A percentile compares a stretch with the other conserved stretches of the same genome.
Conservation (phyloP, 2,329 filamentous ascomycete species). For the Ophiostoma sp. region DNA sequence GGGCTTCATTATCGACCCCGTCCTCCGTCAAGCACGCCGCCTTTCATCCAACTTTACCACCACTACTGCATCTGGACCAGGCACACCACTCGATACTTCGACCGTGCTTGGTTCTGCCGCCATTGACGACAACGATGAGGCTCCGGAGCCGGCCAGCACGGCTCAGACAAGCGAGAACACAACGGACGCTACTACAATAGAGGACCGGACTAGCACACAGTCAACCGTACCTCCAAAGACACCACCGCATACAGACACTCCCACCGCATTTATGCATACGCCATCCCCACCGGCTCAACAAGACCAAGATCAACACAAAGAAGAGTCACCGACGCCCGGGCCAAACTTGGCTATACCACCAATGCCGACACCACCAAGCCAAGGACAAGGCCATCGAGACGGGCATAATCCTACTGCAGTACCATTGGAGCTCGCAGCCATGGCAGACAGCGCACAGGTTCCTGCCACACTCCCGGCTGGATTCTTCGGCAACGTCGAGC, state of each 20-base stretch:
- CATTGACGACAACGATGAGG: conserved; percentile 26
- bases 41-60: conserved; percentile 44
- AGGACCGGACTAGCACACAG: too few species aligned
- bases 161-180: not conserved
- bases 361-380: not conserved
- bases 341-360: not conserved
- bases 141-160: conserved; percentile 25
- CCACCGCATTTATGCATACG: not conserved
- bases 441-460: not conserved
- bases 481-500: conserved; percentile 32
- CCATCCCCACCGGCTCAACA: not conserved
- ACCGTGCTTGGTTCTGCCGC: conserved; percentile 19
- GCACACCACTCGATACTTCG: conserved; percentile 31
- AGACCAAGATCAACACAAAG: not conserved
- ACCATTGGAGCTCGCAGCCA: not conserved
- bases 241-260: not conserved
- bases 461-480: conserved; percentile 16
- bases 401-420: not conserved
- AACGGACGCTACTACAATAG: not conserved
- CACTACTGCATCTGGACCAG: conserved; percentile 29
- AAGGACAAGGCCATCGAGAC: not conserved
- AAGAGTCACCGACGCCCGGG: not conserved
- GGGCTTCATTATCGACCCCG: conserved; percentile 61
- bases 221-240: not conserved
- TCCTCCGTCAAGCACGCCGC: conserved; percentile 59